Evolutionary conservation across 371 early-diverging fungal genomes (phyloP).

Genomic region (Capillidium rhysosporum): DNA sequence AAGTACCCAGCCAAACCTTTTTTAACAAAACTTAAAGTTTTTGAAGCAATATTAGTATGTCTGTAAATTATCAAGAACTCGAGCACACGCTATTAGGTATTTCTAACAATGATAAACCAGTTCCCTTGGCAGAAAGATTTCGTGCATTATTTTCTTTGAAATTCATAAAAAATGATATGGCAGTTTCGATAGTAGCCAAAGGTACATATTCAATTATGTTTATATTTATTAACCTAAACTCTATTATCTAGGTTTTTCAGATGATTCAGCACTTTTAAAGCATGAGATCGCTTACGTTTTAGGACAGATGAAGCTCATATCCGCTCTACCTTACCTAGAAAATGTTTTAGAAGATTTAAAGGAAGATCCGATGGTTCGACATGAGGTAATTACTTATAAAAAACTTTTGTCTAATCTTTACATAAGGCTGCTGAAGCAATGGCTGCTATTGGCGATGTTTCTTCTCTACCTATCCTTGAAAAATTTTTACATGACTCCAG

Average conservation of each 20-base stretch:
- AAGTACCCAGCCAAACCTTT: no score
- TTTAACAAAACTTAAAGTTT: no score
- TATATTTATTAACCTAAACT: not conserved
- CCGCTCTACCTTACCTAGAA: conserved; percentile 54
- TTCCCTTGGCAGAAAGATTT: conserved; percentile 41
- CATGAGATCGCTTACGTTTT: conserved; percentile 98
- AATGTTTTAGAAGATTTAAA: conserved; percentile 37
- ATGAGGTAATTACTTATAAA: conserved; percentile 46
- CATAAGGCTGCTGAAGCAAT: conserved; percentile 88
- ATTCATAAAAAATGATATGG: conserved; percentile 49
- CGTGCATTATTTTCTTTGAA: conserved; percentile 93
- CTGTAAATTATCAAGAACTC: no score
- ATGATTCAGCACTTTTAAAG: conserved; percentile 84
- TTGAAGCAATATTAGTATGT: no score
- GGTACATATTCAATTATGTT: conserved; percentile 19
- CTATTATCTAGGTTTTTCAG: conserved; percentile 37
- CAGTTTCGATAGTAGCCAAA: conserved; percentile 67
- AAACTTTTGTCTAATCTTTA: not conserved
- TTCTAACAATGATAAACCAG: not conserved
- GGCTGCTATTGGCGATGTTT: conserved; percentile 71
- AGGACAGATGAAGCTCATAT: conserved; percentile 88
- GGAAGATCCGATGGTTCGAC: conserved; percentile 95
- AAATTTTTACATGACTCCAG: conserved; percentile 42
- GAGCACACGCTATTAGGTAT: no score
- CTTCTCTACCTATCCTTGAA: conserved; percentile 44